Percentiles rank a stretch among this genome's conserved stretches.
phyloP scores from a whole-genome alignment of 2,329 filamentous ascomycete genomes.

The Apiospora rasikravindrae region DNA sequence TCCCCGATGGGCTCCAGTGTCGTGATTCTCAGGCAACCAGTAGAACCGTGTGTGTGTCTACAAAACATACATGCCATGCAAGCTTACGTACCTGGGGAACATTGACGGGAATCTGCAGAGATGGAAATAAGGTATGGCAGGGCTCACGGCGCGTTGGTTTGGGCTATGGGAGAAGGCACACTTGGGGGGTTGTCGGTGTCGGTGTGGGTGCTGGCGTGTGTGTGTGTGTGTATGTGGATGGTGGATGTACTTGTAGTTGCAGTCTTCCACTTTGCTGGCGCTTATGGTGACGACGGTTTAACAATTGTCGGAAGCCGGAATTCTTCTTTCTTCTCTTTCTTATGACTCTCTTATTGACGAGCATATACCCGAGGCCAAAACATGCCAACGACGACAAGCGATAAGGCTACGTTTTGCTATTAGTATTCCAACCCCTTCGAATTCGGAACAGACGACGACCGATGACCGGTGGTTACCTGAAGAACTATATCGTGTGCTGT shows the following conservation, averaged over 20 bases:
- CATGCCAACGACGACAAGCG: background rate
- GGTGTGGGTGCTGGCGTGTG: background rate
- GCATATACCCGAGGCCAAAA: background rate
- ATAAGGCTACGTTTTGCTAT: background rate
- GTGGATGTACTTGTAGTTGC: background rate
- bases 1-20: background rate
- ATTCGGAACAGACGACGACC: background rate
- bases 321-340: background rate
- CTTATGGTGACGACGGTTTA: background rate
- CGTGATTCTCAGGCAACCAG: constrained; percentile 13
- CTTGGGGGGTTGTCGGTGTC: background rate
- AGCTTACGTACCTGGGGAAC: constrained; percentile 14
- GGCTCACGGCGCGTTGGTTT: background rate
- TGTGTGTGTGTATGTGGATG: background rate
- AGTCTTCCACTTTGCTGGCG: background rate
- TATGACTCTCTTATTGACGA: background rate
- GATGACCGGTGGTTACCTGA: constrained; percentile 10
- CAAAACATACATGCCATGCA: background rate
- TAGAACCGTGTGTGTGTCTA: constrained; percentile 4
- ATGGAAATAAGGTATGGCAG: constrained; percentile 6
- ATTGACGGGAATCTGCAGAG: background rate
- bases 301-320: background rate
- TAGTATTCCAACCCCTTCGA: background rate
- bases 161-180: background rate
- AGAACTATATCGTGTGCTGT: constrained; percentile 1